Conservation (phyloP, 441 rosid species). For the Flueggea neowawraea region DNA sequence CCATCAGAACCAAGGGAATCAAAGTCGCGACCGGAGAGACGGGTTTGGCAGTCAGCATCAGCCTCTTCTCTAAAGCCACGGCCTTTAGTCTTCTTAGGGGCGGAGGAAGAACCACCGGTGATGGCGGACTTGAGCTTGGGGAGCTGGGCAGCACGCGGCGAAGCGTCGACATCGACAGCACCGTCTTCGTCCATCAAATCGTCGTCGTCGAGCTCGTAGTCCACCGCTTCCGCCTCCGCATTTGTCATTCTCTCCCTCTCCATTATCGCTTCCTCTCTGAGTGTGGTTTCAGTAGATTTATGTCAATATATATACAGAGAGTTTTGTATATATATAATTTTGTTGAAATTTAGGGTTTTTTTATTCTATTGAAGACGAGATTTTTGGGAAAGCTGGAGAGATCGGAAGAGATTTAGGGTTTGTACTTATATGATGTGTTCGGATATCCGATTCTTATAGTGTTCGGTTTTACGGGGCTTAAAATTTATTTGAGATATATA, state of each 20-base stretch:
- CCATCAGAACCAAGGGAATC: slow-evolving; percentile 83
- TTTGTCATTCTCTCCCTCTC: slow-evolving; percentile 35
- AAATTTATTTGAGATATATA: not conserved
- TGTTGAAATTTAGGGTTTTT: not conserved
- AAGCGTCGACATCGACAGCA: slow-evolving; percentile 51
- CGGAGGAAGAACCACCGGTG: slow-evolving; percentile 52
- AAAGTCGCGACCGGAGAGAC: slow-evolving; percentile 72
- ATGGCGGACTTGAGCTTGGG: slow-evolving; percentile 84
- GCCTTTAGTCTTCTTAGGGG: slow-evolving; percentile 76
- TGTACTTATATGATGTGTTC: not conserved
- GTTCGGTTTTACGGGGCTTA: not conserved
- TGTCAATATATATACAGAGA: not conserved
- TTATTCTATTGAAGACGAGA: no score
- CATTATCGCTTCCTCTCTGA: not conserved
- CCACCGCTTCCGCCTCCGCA: slow-evolving; percentile 77
- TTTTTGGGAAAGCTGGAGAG: no score
- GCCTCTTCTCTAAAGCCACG: slow-evolving; percentile 81
- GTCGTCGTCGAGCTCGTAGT: slow-evolving; percentile 95
- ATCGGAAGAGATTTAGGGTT: not conserved
- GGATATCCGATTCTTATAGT: not conserved
- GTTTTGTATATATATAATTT: no score
- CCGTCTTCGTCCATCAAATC: slow-evolving; percentile 97
- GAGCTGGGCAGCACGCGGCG: slow-evolving; percentile 61
- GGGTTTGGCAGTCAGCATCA: slow-evolving; percentile 63
- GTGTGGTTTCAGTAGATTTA: no score